phyloP scores from a whole-genome alignment of 495 filamentous ascomycete genomes.

The Usnea hakonensis region DNA sequence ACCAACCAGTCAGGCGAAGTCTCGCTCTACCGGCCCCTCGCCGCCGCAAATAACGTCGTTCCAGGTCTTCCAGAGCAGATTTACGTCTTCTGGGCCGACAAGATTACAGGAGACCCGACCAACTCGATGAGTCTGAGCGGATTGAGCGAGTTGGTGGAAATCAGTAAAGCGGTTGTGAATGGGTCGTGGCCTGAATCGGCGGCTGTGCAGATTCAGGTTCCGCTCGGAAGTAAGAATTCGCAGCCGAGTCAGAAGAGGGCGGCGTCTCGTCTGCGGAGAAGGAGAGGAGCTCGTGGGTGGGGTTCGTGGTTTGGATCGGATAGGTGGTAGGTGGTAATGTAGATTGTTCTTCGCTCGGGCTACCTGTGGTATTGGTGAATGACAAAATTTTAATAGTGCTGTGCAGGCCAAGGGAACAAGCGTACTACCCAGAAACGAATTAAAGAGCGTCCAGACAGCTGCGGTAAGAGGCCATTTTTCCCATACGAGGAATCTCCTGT shows the following conservation, averaged over 20 bases:
- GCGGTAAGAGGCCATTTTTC: too few relatives aligned
- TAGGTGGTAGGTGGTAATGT: too few relatives aligned
- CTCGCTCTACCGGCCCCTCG: conserved; percentile 21
- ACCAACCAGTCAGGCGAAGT: neutral
- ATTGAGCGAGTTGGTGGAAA: conserved; percentile 7
- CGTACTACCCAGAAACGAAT: too few relatives aligned
- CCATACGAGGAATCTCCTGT: too few relatives aligned
- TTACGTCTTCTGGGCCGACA: conserved; percentile 22
- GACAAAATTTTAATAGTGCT: too few relatives aligned
- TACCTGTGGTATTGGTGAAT: too few relatives aligned
- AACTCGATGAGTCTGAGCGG: conserved; percentile 6
- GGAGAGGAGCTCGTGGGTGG: neutral
- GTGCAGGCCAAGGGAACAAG: too few relatives aligned
- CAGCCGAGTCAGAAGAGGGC: neutral
- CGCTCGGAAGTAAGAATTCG: conserved; percentile 17
- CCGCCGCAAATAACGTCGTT: conserved; percentile 10
- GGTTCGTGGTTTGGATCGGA: neutral
- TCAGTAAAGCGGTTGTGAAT: conserved; percentile 4
- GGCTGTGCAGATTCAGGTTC: conserved; percentile 7
- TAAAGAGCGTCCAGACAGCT: too few relatives aligned
- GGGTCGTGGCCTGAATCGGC: conserved; percentile 11
- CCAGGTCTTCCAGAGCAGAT: conserved; percentile 9
- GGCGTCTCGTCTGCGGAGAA: neutral
- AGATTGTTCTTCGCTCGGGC: too few relatives aligned
- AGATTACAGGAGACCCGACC: conserved; percentile 10